Evolutionary conservation across 1,284 basidiomycete species (phyloP), one percentile per base, ranked within the genome.

Genomic region (Irpex lacteus): DNA sequence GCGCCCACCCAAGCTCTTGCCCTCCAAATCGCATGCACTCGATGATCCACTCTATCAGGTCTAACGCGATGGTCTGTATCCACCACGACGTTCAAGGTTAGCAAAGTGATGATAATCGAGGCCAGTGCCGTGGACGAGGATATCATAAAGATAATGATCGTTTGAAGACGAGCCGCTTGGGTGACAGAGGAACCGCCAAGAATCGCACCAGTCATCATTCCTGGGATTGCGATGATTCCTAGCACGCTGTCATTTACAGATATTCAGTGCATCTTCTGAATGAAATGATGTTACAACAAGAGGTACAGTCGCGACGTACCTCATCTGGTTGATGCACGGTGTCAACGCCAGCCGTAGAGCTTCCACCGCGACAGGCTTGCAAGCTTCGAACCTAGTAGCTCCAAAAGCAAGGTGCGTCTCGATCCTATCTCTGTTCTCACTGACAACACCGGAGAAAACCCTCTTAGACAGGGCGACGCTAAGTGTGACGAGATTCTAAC

Each of bases 101-200:
- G 78, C 61, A 87, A 76, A 1, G 89, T 88, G 1, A 86, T 84
- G 58, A 84, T 77, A 64, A 92, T 88, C 4, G 86, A 82, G 4
- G 87, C 84, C 26, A 95, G 82, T 1, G 88, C 85, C 0, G 89
- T 90, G 62, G 85, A 85, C 0, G 92, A 88, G 1, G 89, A 88
- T 61, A 95, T 92, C 89, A 95, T 92, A 76, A 95, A 95, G 87
- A 94, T 92, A 77, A 95, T 93, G 65, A 95, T 88, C 89, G 94
- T 94, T 72, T 95, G 94, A 9, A 95, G 77, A 60, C 88, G 86
- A 0, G 92, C 91, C 0, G 94, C 94, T 75, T 94, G 92, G 58
- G 92, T 83, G 59, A 95, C 91, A 36, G 88, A 88, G 37, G 91
- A 86, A 0, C 93, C 94, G 19, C 92, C 94, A 13, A 95, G 86